Conservation (phyloP, 169 alveolate genomes). For the Plasmodium reichenowi region DNA sequence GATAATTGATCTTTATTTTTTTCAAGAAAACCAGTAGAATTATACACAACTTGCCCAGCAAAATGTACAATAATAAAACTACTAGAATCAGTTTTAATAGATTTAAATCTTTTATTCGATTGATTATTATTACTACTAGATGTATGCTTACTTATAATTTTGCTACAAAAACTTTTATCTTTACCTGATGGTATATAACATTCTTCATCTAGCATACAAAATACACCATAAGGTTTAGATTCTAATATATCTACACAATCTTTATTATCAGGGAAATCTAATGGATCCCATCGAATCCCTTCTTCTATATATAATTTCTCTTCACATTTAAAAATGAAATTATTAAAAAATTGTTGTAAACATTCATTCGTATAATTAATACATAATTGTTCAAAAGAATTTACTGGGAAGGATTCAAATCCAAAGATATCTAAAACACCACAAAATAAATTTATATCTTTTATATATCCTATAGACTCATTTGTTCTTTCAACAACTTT, state of each 20-base stretch:
- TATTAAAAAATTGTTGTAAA: slow-evolving; percentile 94
- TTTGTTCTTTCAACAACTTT: slow-evolving; percentile 96
- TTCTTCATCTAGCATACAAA: slow-evolving; percentile 96
- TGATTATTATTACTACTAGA: neutral
- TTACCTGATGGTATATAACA: slow-evolving; percentile 93
- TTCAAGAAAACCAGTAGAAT: slow-evolving; percentile 94
- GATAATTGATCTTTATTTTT: slow-evolving; percentile 96
- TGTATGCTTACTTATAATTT: slow-evolving; percentile 84
- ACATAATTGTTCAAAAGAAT: slow-evolving; percentile 97
- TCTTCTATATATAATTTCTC: slow-evolving; percentile 93
- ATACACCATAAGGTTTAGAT: slow-evolving; percentile 86
- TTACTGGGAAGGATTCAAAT: slow-evolving; percentile 96
- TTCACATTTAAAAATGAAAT: slow-evolving; percentile 96
- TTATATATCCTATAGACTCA: slow-evolving; percentile 88
- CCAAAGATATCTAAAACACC: slow-evolving; percentile 98
- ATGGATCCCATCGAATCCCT: slow-evolving; percentile 95
- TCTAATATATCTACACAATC: slow-evolving; percentile 96
- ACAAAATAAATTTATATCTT: slow-evolving; percentile 82
- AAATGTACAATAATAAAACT: slow-evolving; percentile 94
- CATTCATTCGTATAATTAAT: slow-evolving; percentile 98
- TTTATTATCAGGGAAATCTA: slow-evolving; percentile 97
- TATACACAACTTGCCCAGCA: slow-evolving; percentile 97
- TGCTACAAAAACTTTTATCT: slow-evolving; percentile 88
- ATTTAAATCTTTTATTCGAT: slow-evolving; percentile 83
- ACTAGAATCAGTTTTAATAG: slow-evolving; percentile 87